These are phyloP conservation scores for Trichopus zeylanicus DNA, from an alignment of 116 monocot species.

Conservation along the genomic window DNA sequence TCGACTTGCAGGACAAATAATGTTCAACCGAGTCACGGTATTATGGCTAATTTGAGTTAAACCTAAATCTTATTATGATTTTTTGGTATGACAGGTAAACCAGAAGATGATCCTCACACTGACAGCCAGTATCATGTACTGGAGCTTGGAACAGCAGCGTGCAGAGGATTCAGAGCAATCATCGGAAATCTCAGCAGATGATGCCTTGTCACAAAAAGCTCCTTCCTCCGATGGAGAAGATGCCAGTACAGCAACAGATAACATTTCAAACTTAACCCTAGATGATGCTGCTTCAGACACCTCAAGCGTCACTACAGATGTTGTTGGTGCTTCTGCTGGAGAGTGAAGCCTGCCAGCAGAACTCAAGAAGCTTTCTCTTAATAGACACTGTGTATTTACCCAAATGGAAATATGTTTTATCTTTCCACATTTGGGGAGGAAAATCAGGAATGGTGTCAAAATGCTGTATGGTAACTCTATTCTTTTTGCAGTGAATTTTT, in stretches of 20 bases:
- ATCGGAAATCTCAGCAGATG: background rate
- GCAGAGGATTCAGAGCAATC: conserved; percentile 3
- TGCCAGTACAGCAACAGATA: conserved; percentile 19
- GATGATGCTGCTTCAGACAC: conserved; percentile 26
- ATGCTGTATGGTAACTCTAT: background rate
- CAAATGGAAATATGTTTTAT: background rate
- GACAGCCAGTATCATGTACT: conserved; percentile 28
- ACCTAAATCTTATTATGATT: no score
- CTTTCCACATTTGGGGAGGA: background rate
- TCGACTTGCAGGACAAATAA: no score
- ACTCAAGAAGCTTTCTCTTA: background rate
- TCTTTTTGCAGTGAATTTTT: background rate
- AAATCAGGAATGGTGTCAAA: background rate
- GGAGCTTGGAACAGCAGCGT: conserved; percentile 6
- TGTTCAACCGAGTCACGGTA: no score
- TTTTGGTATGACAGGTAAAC: conserved; percentile 15
- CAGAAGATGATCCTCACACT: conserved; percentile 28
- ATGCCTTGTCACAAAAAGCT: conserved; percentile 20
- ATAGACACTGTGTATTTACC: background rate
- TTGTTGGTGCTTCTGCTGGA: background rate
- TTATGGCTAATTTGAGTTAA: no score
- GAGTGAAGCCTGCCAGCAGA: background rate
- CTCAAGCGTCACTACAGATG: conserved; percentile 6
- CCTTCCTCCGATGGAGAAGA: conserved; percentile 28
- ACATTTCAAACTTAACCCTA: conserved; percentile 28